Evolutionary conservation across 1,284 basidiomycete genomes (phyloP).

Genomic region (Apiotrichum gracile): DNA sequence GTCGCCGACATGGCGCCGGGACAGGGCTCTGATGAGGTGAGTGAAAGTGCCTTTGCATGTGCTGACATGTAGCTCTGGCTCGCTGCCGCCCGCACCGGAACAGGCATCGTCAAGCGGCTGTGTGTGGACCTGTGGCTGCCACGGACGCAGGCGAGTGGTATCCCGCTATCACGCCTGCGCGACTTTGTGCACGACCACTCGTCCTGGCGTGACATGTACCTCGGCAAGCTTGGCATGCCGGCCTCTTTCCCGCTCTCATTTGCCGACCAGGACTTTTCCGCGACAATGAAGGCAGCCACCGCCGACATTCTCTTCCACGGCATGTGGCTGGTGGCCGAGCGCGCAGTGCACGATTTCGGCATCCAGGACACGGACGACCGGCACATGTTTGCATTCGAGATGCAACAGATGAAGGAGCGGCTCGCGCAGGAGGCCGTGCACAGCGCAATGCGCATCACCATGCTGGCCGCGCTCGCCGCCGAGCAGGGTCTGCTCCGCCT

Average conservation of each 20-base stretch:
- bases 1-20: background rate
- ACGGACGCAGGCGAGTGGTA: slow-evolving; percentile 64
- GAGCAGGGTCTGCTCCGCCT: slow-evolving; percentile 68
- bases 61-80: slow-evolving; percentile 39
- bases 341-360: slow-evolving; percentile 68
- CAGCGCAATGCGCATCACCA: slow-evolving; percentile 73
- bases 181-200: slow-evolving; percentile 58
- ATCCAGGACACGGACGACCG: slow-evolving; percentile 54
- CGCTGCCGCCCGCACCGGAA: slow-evolving; percentile 66
- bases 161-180: slow-evolving; percentile 60
- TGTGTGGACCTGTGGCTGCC: slow-evolving; percentile 73
- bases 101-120: slow-evolving; percentile 69
- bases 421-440: slow-evolving; percentile 73
- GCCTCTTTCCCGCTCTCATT: slow-evolving; percentile 65
- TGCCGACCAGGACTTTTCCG: slow-evolving; percentile 68
- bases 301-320: slow-evolving; percentile 85
- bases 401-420: slow-evolving; percentile 61
- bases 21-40: background rate
- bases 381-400: slow-evolving; percentile 44
- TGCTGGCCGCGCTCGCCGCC: slow-evolving; percentile 66
- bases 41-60: background rate
- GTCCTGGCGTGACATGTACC: slow-evolving; percentile 69
- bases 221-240: slow-evolving; percentile 74
- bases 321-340: slow-evolving; percentile 58
- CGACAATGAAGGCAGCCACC: slow-evolving; percentile 65